Conservation (phyloP, 2,329 filamentous ascomycete genomes). For the Xylaria sp. region DNA sequence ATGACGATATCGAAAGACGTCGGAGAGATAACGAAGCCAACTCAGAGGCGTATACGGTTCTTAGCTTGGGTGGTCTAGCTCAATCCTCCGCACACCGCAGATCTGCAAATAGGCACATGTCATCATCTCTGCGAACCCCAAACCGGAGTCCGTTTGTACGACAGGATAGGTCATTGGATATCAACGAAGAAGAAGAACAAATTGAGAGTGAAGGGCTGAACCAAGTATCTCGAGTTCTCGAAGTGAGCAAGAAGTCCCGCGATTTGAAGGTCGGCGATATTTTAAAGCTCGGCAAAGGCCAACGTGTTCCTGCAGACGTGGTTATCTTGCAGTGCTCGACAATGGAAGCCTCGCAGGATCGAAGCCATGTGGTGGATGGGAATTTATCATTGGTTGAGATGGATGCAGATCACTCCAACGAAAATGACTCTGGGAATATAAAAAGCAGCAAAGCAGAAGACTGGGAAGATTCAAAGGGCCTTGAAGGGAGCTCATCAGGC, state of each 20-base stretch:
- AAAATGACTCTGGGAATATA: slow-evolving; percentile 48
- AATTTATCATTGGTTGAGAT: slow-evolving; percentile 57
- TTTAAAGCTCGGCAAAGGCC: slow-evolving; percentile 90
- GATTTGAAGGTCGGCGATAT: slow-evolving; percentile 95
- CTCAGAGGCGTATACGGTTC: slow-evolving; percentile 84
- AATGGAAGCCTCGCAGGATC: slow-evolving; percentile 59
- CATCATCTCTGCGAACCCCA: slow-evolving; percentile 54
- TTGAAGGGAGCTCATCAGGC: slow-evolving; percentile 65
- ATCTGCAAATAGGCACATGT: slow-evolving; percentile 60
- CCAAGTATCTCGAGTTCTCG: slow-evolving; percentile 64
- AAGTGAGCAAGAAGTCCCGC: slow-evolving; percentile 82
- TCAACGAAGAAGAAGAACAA: slow-evolving; percentile 74
- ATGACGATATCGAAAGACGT: slow-evolving; percentile 89
- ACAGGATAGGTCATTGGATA: slow-evolving; percentile 68
- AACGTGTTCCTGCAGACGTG: slow-evolving; percentile 93
- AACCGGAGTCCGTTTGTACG: slow-evolving; percentile 52
- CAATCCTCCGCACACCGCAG: slow-evolving; percentile 51
- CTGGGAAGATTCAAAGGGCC: slow-evolving; percentile 45
- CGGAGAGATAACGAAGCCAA: slow-evolving; percentile 94
- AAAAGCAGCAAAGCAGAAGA: slow-evolving; percentile 53
- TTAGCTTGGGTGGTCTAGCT: slow-evolving; percentile 74
- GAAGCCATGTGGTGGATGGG: slow-evolving; percentile 48
- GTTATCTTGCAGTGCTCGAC: slow-evolving; percentile 87
- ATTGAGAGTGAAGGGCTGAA: slow-evolving; percentile 56
- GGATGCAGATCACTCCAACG: slow-evolving; percentile 42